phyloP scores from a whole-genome alignment of 192 early-diverging fungal species.

The Coemansia sp. region DNA sequence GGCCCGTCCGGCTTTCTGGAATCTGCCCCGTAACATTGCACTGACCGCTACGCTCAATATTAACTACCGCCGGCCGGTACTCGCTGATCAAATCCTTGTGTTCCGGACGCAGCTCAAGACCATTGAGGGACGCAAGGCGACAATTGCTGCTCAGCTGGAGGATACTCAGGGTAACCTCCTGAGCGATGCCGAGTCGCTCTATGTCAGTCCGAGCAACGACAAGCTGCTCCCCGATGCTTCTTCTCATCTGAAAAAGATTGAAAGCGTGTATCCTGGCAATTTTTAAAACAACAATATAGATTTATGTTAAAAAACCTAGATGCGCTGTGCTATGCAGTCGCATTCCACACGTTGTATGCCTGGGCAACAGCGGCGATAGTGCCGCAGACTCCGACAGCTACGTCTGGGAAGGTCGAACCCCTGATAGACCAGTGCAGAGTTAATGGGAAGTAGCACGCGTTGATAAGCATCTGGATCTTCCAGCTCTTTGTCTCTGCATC shows the following conservation, averaged over 20 bases:
- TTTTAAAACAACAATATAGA: conserved; percentile 19
- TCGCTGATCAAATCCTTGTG: conserved; percentile 59
- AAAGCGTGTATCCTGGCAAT: conserved; percentile 36
- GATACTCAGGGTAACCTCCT: conserved; percentile 56
- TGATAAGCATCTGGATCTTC: conserved; percentile 75
- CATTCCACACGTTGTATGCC: conserved; percentile 80
- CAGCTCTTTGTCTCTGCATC: conserved; percentile 59
- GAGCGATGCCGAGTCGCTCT: conserved; percentile 66
- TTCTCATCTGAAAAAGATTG: conserved; percentile 16
- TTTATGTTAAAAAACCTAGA: not conserved
- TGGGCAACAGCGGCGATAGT: conserved; percentile 88
- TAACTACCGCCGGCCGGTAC: conserved; percentile 68
- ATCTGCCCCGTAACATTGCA: conserved; percentile 65
- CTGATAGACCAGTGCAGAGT: conserved; percentile 91
- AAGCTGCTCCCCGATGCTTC: conserved; percentile 33
- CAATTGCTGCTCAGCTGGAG: conserved; percentile 61
- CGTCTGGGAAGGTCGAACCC: conserved; percentile 83
- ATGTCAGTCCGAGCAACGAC: conserved; percentile 57
- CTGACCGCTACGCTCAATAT: conserved; percentile 76
- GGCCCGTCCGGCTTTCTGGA: conserved; percentile 56
- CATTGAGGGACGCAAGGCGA: conserved; percentile 69
- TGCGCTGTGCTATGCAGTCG: conserved; percentile 50
- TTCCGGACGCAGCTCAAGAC: conserved; percentile 54
- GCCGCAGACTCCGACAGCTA: conserved; percentile 88
- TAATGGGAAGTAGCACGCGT: conserved; percentile 89